A percentile compares a stretch with the other conserved stretches of the same genome.
Conservation (phyloP, 1,284 basidiomycete species). For the Polyporus tsugae region DNA sequence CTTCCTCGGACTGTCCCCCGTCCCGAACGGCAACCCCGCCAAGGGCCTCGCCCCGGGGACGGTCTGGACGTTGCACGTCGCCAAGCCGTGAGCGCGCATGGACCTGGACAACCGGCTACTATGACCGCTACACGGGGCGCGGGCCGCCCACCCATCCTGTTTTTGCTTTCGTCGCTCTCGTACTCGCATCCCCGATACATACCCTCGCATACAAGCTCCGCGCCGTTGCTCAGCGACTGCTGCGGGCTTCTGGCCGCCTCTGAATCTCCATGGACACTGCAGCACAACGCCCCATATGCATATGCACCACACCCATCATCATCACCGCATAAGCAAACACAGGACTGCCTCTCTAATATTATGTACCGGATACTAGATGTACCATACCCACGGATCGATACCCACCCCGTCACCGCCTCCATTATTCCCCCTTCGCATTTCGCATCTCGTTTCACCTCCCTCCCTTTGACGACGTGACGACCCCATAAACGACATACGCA, state of each 20-base stretch:
- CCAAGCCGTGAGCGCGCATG: slow-evolving; percentile 21
- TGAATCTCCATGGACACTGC: slow-evolving; percentile 14
- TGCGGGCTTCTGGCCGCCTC: slow-evolving; percentile 1
- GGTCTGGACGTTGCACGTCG: slow-evolving; percentile 36
- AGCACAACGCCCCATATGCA: not conserved
- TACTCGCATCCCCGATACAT: not conserved
- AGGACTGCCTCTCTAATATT: slow-evolving; percentile 6
- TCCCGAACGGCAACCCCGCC: slow-evolving; percentile 30
- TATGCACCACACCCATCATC: slow-evolving; percentile 1
- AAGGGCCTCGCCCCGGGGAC: slow-evolving; percentile 34
- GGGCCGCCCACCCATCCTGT: slow-evolving; percentile 4
- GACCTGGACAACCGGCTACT: not conserved
- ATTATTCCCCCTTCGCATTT: not conserved
- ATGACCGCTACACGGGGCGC: slow-evolving; percentile 1
- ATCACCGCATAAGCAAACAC: slow-evolving; percentile 7
- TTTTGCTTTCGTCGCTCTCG: slow-evolving; percentile 9
- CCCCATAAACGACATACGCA: slow-evolving; percentile 3
- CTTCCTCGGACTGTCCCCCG: slow-evolving; percentile 35
- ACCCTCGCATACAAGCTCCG: slow-evolving; percentile 5
- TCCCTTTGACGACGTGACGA: slow-evolving; percentile 1
- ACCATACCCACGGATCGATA: slow-evolving; percentile 13
- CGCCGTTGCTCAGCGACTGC: slow-evolving; percentile 5
- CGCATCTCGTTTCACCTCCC: not conserved
- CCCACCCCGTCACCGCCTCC: slow-evolving; percentile 3
- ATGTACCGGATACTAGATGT: slow-evolving; percentile 7